Percentiles rank a stretch among this genome's conserved stretches.
These are phyloP conservation scores for Penicillium argentinense DNA, from an alignment of 495 filamentous ascomycete species.

Conservation along the genomic window DNA sequence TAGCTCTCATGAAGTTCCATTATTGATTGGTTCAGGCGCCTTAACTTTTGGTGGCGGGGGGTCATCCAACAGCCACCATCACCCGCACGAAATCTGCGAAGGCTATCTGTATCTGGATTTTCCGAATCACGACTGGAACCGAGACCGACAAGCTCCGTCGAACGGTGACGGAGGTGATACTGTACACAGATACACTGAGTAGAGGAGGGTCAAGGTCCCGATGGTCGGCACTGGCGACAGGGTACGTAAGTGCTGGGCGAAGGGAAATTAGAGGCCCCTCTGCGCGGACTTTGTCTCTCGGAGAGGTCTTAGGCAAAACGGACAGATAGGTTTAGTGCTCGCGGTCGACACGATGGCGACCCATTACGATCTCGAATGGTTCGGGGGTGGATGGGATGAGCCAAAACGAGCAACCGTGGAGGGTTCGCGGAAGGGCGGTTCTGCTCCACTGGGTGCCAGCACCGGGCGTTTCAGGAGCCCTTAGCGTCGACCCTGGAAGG, in stretches of 20 bases:
- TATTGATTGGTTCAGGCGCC: background rate
- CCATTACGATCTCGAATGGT: slow-evolving; percentile 18
- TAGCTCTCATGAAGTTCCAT: background rate
- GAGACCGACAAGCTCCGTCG: background rate
- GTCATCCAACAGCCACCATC: slow-evolving; percentile 13
- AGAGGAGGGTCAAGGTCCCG: too few species aligned
- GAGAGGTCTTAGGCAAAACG: too few species aligned
- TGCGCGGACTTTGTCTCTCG: too few species aligned
- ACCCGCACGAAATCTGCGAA: slow-evolving; percentile 1
- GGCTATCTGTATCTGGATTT: background rate
- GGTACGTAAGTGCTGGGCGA: too few species aligned
- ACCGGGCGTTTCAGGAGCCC: slow-evolving; percentile 35
- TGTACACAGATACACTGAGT: too few species aligned
- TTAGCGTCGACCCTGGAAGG: slow-evolving; percentile 39
- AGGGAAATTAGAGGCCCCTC: too few species aligned
- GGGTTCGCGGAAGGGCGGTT: background rate
- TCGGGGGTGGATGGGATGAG: slow-evolving; percentile 2
- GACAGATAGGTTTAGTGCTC: too few species aligned
- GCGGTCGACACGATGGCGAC: background rate
- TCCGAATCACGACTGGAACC: background rate
- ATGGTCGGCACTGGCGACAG: too few species aligned
- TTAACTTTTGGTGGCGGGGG: slow-evolving; percentile 20
- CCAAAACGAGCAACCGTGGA: slow-evolving; percentile 3
- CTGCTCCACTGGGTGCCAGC: slow-evolving; percentile 1
- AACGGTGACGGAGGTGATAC: too few species aligned